These are phyloP conservation scores for Colletotrichum truncatum DNA, from an alignment of 2,329 filamentous ascomycete genomes.

Conservation along the genomic window DNA sequence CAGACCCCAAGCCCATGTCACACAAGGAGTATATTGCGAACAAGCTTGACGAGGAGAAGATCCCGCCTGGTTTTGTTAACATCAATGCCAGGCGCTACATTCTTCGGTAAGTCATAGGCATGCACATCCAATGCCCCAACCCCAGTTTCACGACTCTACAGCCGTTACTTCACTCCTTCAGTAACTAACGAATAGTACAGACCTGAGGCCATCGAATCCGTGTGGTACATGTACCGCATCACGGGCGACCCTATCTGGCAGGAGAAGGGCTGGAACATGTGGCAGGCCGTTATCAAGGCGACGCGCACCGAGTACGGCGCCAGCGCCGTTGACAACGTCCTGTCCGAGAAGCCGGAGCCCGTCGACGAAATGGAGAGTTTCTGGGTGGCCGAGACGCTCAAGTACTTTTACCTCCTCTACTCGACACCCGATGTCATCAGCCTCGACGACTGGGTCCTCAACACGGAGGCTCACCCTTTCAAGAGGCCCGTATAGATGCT, in stretches of 20 bases:
- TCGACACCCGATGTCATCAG: constrained; percentile 71
- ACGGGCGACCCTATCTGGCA: constrained; percentile 80
- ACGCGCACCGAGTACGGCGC: constrained; percentile 75
- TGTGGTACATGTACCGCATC: constrained; percentile 92
- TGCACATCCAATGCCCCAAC: too few species aligned
- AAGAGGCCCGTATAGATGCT: constrained; percentile 47
- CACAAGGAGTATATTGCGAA: constrained; percentile 64
- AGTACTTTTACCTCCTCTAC: constrained; percentile 90
- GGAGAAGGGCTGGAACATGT: constrained; percentile 90
- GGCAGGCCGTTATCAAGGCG: constrained; percentile 72
- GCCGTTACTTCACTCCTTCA: constrained; percentile 37
- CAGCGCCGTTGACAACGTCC: constrained; percentile 75
- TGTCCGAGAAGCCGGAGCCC: constrained; percentile 49
- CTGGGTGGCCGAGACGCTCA: constrained; percentile 90
- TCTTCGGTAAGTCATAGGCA: constrained; percentile 67
- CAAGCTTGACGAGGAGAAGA: constrained; percentile 51
- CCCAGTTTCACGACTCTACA: too few species aligned
- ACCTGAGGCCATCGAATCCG: constrained; percentile 86
- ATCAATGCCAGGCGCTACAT: constrained; percentile 64
- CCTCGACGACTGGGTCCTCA: constrained; percentile 74
- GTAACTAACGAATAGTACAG: constrained; percentile 49
- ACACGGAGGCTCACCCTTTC: constrained; percentile 71
- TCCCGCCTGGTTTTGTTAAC: constrained; percentile 61
- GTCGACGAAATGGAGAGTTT: constrained; percentile 84
- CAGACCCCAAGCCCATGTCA: constrained; percentile 53